These are phyloP conservation scores for Pyrenopolyporus hunteri DNA, from an alignment of 495 filamentous ascomycete species.

Conservation along the genomic window DNA sequence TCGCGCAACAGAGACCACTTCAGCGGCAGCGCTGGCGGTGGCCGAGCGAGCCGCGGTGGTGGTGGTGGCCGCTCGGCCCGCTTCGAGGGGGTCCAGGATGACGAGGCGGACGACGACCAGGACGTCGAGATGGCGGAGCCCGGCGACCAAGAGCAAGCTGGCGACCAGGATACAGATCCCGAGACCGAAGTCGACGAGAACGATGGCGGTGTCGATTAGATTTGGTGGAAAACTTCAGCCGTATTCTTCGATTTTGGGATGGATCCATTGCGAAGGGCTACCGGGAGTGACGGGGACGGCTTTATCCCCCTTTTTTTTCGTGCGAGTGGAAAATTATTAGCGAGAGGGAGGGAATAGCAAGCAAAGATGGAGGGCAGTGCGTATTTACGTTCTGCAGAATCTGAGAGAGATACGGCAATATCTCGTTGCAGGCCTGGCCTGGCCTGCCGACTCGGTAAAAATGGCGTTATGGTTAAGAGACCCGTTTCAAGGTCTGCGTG, in stretches of 20 bases:
- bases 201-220: slow-evolving; percentile 17
- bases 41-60: slow-evolving; percentile 23
- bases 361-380: too few relatives aligned
- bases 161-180: slow-evolving; percentile 47
- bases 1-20: slow-evolving; percentile 30
- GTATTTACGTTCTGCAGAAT: too few relatives aligned
- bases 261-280: background rate
- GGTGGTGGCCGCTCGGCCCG: slow-evolving; percentile 28
- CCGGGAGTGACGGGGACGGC: too few relatives aligned
- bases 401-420: too few relatives aligned
- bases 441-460: too few relatives aligned
- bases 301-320: too few relatives aligned
- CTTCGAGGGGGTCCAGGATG: slow-evolving; percentile 36
- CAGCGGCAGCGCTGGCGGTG: background rate
- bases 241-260: too few relatives aligned
- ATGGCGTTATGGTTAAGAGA: slow-evolving; percentile 1
- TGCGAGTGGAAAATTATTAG: too few relatives aligned
- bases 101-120: slow-evolving; percentile 40
- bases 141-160: slow-evolving; percentile 37
- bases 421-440: too few relatives aligned
- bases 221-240: background rate
- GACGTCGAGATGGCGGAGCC: slow-evolving; percentile 42
- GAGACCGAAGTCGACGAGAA: slow-evolving; percentile 51
- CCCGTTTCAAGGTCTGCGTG: background rate
- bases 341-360: too few relatives aligned